phyloP scores from a whole-genome alignment of 1,284 basidiomycete species.

The Pulveroboletus sp. region DNA sequence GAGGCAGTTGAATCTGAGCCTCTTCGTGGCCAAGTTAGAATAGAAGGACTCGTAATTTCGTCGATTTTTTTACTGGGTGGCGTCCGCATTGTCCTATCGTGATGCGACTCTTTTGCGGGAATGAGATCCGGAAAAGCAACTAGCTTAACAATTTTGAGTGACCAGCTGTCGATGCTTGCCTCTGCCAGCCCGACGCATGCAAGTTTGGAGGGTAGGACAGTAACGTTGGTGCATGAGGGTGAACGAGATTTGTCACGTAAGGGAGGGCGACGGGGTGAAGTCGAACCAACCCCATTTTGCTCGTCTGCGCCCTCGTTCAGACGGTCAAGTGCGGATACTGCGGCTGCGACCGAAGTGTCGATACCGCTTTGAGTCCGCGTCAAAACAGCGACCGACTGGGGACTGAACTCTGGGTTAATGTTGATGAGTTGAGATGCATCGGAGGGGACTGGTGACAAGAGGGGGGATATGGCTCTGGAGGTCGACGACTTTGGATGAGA shows the following conservation, averaged over 20 bases:
- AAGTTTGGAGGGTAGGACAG: slow-evolving; percentile 49
- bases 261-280: slow-evolving; percentile 11
- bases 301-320: slow-evolving; percentile 10
- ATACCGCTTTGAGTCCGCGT: slow-evolving; percentile 42
- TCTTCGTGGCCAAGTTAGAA: slow-evolving; percentile 23
- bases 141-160: slow-evolving; percentile 69
- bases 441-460: slow-evolving; percentile 31
- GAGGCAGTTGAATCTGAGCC: slow-evolving; percentile 25
- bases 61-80: slow-evolving; percentile 12
- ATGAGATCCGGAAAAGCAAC: slow-evolving; percentile 72
- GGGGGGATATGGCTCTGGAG: slow-evolving; percentile 36
- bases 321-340: slow-evolving; percentile 28
- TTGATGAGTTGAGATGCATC: slow-evolving; percentile 40
- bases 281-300: slow-evolving; percentile 2
- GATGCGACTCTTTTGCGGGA: slow-evolving; percentile 23
- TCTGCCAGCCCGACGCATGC: slow-evolving; percentile 59
- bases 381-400: slow-evolving; percentile 41
- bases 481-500: slow-evolving; percentile 44
- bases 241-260: slow-evolving; percentile 42
- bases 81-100: slow-evolving; percentile 1
- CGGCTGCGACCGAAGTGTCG: slow-evolving; percentile 30
- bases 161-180: slow-evolving; percentile 63
- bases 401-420: slow-evolving; percentile 34
- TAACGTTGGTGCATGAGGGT: slow-evolving; percentile 44
- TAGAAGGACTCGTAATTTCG: slow-evolving; percentile 16